phyloP scores from a whole-genome alignment of 73 alveolate genomes.

The Diophrys appendiculata region DNA sequence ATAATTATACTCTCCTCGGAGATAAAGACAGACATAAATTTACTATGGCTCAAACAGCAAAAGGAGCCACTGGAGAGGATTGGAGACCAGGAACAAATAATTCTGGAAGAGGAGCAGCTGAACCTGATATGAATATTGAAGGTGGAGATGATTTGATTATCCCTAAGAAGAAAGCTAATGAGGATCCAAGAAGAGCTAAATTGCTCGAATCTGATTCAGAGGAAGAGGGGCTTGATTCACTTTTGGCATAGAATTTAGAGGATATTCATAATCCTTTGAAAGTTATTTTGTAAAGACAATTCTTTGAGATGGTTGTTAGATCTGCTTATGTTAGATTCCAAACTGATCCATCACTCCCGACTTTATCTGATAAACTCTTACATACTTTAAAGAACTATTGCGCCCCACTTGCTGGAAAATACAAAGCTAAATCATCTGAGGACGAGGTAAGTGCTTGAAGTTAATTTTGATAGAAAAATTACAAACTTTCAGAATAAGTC shows the following conservation, averaged over 20 bases:
- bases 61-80: too few relatives aligned
- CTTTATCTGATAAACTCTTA: slow-evolving; percentile 56
- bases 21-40: slow-evolving; percentile 59
- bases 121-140: neutral
- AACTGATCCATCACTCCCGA: slow-evolving; percentile 35
- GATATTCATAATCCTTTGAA: slow-evolving; percentile 41
- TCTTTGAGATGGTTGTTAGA: slow-evolving; percentile 84
- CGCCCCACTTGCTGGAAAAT: slow-evolving; percentile 49
- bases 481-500: slow-evolving; percentile 58
- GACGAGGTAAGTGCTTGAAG: slow-evolving; percentile 37
- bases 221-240: slow-evolving; percentile 47
- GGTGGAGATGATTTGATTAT: neutral
- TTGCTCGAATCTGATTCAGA: slow-evolving; percentile 52
- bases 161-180: slow-evolving; percentile 9
- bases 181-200: slow-evolving; percentile 1
- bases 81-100: slow-evolving; percentile 6
- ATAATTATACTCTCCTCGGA: slow-evolving; percentile 61
- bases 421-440: slow-evolving; percentile 45
- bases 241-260: slow-evolving; percentile 47
- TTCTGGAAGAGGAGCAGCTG: neutral
- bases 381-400: slow-evolving; percentile 37
- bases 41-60: slow-evolving; percentile 21
- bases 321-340: slow-evolving; percentile 76
- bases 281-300: slow-evolving; percentile 63
- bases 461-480: slow-evolving; percentile 31